Conservation (phyloP, 169 alveolate genomes). For the Fabrea salina region DNA sequence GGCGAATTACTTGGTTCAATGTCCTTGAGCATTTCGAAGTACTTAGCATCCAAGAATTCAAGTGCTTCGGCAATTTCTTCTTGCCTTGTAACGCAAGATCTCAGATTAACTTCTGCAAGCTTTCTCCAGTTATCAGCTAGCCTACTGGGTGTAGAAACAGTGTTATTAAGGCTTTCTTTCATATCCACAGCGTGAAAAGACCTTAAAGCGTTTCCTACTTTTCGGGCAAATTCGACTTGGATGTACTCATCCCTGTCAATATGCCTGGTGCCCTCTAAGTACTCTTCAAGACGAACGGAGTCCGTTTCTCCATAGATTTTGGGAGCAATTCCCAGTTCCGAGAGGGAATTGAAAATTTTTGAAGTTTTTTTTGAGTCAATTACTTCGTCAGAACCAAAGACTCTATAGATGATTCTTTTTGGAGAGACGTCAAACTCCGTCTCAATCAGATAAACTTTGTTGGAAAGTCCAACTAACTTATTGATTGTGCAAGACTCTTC, state of each 20-base stretch:
- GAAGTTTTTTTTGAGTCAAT: not conserved
- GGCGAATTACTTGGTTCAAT: not conserved
- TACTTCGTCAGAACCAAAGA: constrained; percentile 27
- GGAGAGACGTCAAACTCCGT: not conserved
- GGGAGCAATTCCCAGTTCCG: not conserved
- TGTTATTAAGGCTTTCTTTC: not conserved
- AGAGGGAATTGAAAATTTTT: constrained; percentile 6
- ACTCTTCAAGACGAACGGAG: not conserved
- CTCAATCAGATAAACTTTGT: constrained; percentile 9
- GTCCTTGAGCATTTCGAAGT: not conserved
- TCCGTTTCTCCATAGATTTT: not conserved
- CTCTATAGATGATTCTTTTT: not conserved
- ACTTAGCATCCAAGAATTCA: not conserved
- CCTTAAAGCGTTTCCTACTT: not conserved
- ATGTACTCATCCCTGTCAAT: not conserved
- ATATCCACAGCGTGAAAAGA: not conserved
- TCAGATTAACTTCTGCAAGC: not conserved
- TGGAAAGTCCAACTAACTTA: constrained; percentile 2
- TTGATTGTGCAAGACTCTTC: not conserved
- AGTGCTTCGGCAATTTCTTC: not conserved
- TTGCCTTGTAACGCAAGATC: not conserved
- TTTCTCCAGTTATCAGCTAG: not conserved
- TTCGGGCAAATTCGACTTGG: not conserved
- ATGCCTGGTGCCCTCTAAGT: not conserved
- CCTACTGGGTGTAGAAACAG: not conserved